These are phyloP conservation scores for Globisporangium acanthophoron DNA, from an alignment of 352 stramenopile species.

Conservation along the genomic window DNA sequence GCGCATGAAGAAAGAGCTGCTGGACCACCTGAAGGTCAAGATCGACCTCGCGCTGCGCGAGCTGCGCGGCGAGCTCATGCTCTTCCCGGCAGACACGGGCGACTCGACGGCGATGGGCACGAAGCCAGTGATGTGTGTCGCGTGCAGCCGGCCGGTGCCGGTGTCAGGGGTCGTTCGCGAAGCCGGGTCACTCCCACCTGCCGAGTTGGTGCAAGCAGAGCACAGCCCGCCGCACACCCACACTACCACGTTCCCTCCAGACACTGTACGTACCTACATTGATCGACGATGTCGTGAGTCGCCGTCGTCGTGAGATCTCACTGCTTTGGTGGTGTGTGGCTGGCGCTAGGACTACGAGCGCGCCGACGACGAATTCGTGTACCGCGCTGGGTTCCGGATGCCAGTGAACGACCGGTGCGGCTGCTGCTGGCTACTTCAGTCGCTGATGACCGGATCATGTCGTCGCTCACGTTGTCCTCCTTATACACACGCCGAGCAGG, in stretches of 20 bases:
- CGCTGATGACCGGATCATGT: background rate
- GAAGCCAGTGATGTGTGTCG: constrained; percentile 79
- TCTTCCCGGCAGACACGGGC: constrained; percentile 38
- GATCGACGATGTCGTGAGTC: too few relatives aligned
- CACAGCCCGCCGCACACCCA: constrained; percentile 12
- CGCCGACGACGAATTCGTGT: constrained; percentile 73
- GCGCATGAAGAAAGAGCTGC: constrained; percentile 55
- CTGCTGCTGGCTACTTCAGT: background rate
- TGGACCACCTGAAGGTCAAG: constrained; percentile 51
- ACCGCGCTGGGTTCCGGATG: constrained; percentile 80
- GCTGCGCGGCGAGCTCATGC: constrained; percentile 56
- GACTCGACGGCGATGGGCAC: constrained; percentile 75
- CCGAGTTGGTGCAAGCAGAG: constrained; percentile 26
- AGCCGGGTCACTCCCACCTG: constrained; percentile 35
- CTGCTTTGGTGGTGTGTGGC: constrained; percentile 11
- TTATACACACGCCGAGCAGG: constrained; percentile 14
- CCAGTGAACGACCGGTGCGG: constrained; percentile 62
- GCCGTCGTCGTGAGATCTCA: too few relatives aligned
- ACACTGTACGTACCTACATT: constrained; percentile 13
- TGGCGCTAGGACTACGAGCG: constrained; percentile 48
- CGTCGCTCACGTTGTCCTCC: background rate
- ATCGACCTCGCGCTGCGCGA: constrained; percentile 58
- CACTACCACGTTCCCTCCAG: constrained; percentile 3
- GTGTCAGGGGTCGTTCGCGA: constrained; percentile 54
- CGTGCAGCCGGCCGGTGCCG: constrained; percentile 67